A percentile compares a stretch with the other conserved stretches of the same genome.
These are phyloP conservation scores for Yamadazyma triangularis DNA, from an alignment of 1,139 yeast genomes.

Conservation along the genomic window DNA sequence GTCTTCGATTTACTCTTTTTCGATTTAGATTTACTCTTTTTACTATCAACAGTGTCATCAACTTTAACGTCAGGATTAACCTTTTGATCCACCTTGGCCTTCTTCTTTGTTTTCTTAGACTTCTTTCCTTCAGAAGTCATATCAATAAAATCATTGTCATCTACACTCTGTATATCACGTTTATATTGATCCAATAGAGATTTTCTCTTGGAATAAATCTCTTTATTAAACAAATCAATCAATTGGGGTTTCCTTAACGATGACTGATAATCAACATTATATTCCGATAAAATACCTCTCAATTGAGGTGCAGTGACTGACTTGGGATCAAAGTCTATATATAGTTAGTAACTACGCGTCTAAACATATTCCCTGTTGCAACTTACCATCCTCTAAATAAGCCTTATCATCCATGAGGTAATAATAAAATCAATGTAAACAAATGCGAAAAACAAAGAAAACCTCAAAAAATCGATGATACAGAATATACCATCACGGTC, in stretches of 20 bases:
- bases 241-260: slow-evolving; percentile 62
- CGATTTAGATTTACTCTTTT: not conserved
- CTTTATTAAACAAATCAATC: slow-evolving; percentile 45
- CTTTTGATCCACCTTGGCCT: slow-evolving; percentile 1
- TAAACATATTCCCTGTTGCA: not conserved
- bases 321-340: slow-evolving; percentile 55
- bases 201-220: slow-evolving; percentile 40
- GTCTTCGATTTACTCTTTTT: slow-evolving; percentile 1
- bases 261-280: slow-evolving; percentile 54
- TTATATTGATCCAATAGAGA: slow-evolving; percentile 21
- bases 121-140: slow-evolving; percentile 7
- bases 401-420: slow-evolving; percentile 1
- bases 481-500: too few relatives aligned
- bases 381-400: not conserved
- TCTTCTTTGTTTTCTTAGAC: not conserved
- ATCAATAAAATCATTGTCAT: slow-evolving; percentile 22
- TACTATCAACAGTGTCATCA: slow-evolving; percentile 1
- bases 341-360: slow-evolving; percentile 2
- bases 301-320: slow-evolving; percentile 60
- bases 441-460: too few relatives aligned
- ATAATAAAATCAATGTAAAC: slow-evolving; percentile 1
- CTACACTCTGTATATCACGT: slow-evolving; percentile 14
- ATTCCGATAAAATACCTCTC: slow-evolving; percentile 54
- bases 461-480: not conserved
- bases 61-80: slow-evolving; percentile 1